Conservation (phyloP, 192 early-diverging fungal genomes). For the Mortierella antarctica region DNA sequence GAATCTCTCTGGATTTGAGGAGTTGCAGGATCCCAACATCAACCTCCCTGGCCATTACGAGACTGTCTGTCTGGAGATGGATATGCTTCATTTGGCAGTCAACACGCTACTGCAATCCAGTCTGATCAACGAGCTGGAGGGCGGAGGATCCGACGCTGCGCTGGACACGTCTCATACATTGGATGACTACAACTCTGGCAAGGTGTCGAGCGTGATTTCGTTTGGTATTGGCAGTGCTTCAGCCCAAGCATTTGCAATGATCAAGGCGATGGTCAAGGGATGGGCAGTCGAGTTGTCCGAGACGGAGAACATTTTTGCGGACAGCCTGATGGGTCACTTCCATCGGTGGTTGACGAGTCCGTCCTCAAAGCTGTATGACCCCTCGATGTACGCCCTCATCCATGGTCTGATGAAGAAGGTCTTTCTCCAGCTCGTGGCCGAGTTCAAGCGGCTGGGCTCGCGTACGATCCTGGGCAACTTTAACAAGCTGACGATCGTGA, state of each 20-base stretch:
- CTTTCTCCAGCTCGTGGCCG: conserved; percentile 84
- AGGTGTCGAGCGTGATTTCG: conserved; percentile 39
- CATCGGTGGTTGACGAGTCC: conserved; percentile 90
- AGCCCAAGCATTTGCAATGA: conserved; percentile 75
- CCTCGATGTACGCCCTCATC: conserved; percentile 79
- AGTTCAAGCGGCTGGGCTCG: conserved; percentile 83
- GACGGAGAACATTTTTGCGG: conserved; percentile 72
- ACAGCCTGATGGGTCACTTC: conserved; percentile 84
- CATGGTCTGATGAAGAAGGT: conserved; percentile 92
- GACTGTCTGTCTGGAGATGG: conserved; percentile 87
- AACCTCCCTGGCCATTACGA: conserved; percentile 81
- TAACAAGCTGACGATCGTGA: conserved; percentile 84
- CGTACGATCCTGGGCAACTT: conserved; percentile 82
- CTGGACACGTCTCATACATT: conserved; percentile 63
- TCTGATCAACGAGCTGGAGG: conserved; percentile 85
- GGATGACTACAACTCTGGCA: conserved; percentile 69
- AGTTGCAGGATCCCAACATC: conserved; percentile 75
- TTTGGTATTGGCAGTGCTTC: conserved; percentile 59
- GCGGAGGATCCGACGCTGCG: conserved; percentile 52
- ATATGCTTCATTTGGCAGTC: conserved; percentile 81
- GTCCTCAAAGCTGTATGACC: conserved; percentile 84
- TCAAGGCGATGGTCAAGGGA: conserved; percentile 80
- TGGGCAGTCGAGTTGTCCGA: conserved; percentile 81
- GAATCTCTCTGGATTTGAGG: conserved; percentile 62
- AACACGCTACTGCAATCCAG: conserved; percentile 84